Evolutionary conservation across 2,329 filamentous ascomycete genomes (phyloP), one percentile per base, ranked within the genome.

Genomic region (Botrytis fragariae): DNA sequence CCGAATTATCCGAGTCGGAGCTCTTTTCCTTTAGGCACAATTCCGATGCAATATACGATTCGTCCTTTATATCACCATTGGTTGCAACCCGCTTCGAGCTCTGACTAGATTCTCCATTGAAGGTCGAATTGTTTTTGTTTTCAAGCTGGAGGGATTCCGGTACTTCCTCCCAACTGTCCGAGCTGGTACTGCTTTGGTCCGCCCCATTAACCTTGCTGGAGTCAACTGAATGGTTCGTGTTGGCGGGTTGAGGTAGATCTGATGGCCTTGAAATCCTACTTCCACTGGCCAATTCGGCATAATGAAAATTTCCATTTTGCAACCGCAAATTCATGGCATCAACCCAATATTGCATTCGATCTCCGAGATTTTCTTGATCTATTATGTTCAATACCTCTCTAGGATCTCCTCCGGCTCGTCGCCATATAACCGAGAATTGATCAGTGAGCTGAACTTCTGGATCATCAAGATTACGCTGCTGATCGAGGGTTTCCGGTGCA

Each of bases 371-470:
- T 77, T 92, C 89, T 54, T 88, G 86, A 57, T 87, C 85, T 45
- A 92, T 89, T 35, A 92, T 88, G 59, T 85, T 83, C 4, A 91
- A 76, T 39, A 92, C 88, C 74, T 85, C 86, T 51, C 87, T 84
- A 0, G 86, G 86, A 76, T 92, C 86, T 7, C 90, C 90, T 61
- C 86, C 85, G 1, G 89, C 89, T 72, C 87, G 87, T 60, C 86
- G 84, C 81, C 89, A 91, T 54, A 88, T 90, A 72, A 84, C 85
- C 76, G 87, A 83, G 81, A 83, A 88, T 78, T 84, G 86, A 74
- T 79, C 79, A 22, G 77, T 79, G 74, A 78, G 79, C 64, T 74
- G 76, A 48, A 80, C 79, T 67, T 81, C 79, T 39, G 77, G 70
- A 22, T 44, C 61, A 57, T 37, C 57, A 18, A 22, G 12, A 67